A percentile compares a stretch with the other conserved stretches of the same genome.
Conservation (phyloP, 1,284 basidiomycete species). For the Cystobasidium slooffiae region DNA sequence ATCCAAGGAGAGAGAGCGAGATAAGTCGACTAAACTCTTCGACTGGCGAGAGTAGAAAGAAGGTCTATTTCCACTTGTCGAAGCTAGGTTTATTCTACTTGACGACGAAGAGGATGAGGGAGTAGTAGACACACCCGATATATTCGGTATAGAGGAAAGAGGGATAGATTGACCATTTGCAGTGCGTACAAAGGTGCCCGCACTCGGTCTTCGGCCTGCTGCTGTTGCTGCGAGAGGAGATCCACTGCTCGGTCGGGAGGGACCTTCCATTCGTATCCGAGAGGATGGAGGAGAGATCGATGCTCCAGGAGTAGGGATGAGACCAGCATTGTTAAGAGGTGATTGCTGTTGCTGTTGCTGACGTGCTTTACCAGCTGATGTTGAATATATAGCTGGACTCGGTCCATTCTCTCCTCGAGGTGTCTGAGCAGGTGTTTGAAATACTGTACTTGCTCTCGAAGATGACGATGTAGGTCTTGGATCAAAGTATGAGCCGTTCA, state of each 20-base stretch:
- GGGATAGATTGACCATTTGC: slow-evolving; percentile 25
- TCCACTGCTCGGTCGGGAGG: slow-evolving; percentile 7
- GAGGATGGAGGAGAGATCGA: slow-evolving; percentile 8
- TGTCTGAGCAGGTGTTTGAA: slow-evolving; percentile 44
- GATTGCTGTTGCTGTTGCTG: background rate
- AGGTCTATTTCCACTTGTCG: slow-evolving; percentile 16
- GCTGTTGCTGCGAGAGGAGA: background rate
- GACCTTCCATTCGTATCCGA: slow-evolving; percentile 7
- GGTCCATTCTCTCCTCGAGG: slow-evolving; percentile 37
- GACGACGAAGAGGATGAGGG: background rate
- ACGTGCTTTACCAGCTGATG: slow-evolving; percentile 22
- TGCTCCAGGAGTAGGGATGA: slow-evolving; percentile 3
- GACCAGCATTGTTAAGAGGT: background rate
- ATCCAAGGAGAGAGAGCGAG: slow-evolving; percentile 3
- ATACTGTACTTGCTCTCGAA: slow-evolving; percentile 23
- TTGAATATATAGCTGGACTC: slow-evolving; percentile 43
- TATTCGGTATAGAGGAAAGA: slow-evolving; percentile 17
- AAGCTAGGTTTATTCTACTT: slow-evolving; percentile 3
- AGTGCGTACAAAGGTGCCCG: slow-evolving; percentile 4
- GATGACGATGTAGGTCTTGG: slow-evolving; percentile 42
- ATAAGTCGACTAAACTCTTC: slow-evolving; percentile 38
- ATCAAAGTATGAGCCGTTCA: slow-evolving; percentile 49
- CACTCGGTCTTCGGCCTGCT: background rate
- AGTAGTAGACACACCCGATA: background rate
- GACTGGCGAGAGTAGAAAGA: slow-evolving; percentile 35